Conservation (phyloP, 352 stramenopile genomes). For the Pythium sp. region DNA sequence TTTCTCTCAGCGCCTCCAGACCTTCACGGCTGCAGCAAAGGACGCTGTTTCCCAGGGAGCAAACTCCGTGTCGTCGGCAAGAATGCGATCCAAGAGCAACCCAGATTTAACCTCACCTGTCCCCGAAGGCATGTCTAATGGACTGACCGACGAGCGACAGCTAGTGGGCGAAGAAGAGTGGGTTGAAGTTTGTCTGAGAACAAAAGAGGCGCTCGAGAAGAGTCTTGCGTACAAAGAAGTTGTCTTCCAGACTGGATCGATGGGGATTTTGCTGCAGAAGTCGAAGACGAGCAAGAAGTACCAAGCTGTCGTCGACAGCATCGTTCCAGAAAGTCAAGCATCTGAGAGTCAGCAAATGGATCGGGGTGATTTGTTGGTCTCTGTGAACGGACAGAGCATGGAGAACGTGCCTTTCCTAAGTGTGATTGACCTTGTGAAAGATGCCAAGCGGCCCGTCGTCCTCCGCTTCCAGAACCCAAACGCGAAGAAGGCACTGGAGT, state of each 20-base stretch:
- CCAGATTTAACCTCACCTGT: conserved; percentile 10
- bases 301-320: conserved; percentile 73
- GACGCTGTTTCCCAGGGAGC: conserved; percentile 46
- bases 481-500: conserved; percentile 38
- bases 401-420: conserved; percentile 58
- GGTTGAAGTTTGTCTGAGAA: conserved; percentile 67
- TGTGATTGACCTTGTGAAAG: conserved; percentile 79
- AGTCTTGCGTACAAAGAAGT: conserved; percentile 60
- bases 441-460: conserved; percentile 57
- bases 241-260: conserved; percentile 58
- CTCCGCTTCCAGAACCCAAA: conserved; percentile 69
- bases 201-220: conserved; percentile 48
- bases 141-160: conserved; percentile 28
- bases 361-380: conserved; percentile 67
- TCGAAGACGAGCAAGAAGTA: conserved; percentile 63
- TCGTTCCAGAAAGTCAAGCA: conserved; percentile 79
- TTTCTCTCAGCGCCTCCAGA: conserved; percentile 62
- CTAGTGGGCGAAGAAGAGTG: conserved; percentile 65
- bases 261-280: conserved; percentile 82
- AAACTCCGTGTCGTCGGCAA: conserved; percentile 17
- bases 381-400: conserved; percentile 72
- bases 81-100: conserved; percentile 20
- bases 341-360: conserved; percentile 64
- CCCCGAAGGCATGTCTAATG: conserved; percentile 7
- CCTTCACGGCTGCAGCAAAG: conserved; percentile 67